These are phyloP conservation scores for Fusarium sororula DNA, from an alignment of 2,329 filamentous ascomycete genomes.

Conservation along the genomic window DNA sequence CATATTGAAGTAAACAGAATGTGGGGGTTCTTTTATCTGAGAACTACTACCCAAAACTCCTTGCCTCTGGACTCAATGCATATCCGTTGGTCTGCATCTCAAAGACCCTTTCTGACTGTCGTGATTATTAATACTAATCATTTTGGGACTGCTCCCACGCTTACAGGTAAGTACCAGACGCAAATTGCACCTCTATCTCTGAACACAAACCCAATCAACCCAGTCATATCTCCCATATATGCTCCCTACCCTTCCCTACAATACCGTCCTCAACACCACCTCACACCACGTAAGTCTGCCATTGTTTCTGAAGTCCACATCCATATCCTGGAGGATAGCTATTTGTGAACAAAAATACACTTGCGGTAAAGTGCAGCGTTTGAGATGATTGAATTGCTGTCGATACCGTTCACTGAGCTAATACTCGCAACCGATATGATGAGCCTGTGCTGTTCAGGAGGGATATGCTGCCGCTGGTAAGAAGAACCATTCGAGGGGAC, in stretches of 20 bases:
- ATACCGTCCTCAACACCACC: constrained; percentile 4
- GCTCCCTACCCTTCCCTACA: background rate
- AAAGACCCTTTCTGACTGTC: constrained; percentile 23
- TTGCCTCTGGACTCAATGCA: constrained; percentile 32
- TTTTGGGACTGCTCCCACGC: constrained; percentile 32
- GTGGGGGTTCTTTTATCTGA: constrained; percentile 12
- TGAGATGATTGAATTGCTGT: background rate
- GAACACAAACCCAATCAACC: constrained; percentile 5
- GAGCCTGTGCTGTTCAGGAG: background rate
- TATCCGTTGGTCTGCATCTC: constrained; percentile 38
- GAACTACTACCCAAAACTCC: constrained; percentile 20
- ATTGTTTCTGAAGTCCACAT: constrained; percentile 16
- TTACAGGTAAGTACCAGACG: constrained; percentile 26
- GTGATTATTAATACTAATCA: constrained; percentile 10
- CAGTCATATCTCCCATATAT: background rate
- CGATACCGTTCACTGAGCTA: background rate
- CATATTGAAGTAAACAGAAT: background rate
- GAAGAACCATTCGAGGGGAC: background rate
- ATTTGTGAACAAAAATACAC: constrained; percentile 22
- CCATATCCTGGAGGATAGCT: background rate
- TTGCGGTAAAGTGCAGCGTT: constrained; percentile 1
- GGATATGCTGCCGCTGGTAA: background rate
- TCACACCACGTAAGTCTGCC: constrained; percentile 28
- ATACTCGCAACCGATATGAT: background rate
- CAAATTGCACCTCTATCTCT: constrained; percentile 31